A percentile compares a stretch with the other conserved stretches of the same genome.
Conservation (phyloP, 2,329 filamentous ascomycete genomes). For the Chaetomium olivaceum region DNA sequence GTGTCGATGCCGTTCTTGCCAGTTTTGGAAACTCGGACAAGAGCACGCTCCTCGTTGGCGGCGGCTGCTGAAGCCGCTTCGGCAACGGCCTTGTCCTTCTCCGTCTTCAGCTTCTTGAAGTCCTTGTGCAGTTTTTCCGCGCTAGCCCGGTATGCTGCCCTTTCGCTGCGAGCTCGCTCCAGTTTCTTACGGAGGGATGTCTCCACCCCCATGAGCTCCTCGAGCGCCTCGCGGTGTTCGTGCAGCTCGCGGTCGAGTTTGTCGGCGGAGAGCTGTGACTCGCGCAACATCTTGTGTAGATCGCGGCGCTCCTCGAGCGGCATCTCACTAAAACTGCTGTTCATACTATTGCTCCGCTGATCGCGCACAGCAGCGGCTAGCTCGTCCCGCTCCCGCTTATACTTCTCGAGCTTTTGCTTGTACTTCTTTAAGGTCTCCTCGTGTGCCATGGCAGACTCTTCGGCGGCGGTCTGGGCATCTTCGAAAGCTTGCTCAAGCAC, state of each 20-base stretch:
- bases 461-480: constrained; percentile 53
- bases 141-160: constrained; percentile 55
- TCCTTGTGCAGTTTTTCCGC: constrained; percentile 58
- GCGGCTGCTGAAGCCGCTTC: constrained; percentile 40
- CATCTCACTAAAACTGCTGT: constrained; percentile 43
- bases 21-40: constrained; percentile 18
- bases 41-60: constrained; percentile 33
- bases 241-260: constrained; percentile 71
- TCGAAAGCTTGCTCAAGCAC: constrained; percentile 60
- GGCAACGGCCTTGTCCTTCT: constrained; percentile 42
- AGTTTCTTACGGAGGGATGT: constrained; percentile 65
- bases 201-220: constrained; percentile 57
- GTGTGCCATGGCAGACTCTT: constrained; percentile 48
- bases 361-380: constrained; percentile 40
- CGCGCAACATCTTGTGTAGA: constrained; percentile 60
- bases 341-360: constrained; percentile 34
- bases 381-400: constrained; percentile 50
- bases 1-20: constrained; percentile 50
- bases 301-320: constrained; percentile 58
- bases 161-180: constrained; percentile 67
- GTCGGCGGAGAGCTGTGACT: constrained; percentile 64
- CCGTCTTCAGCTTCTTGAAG: constrained; percentile 48
- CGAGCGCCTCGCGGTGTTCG: constrained; percentile 67
- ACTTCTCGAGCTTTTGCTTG: constrained; percentile 53
- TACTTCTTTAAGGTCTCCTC: constrained; percentile 47